Conservation (phyloP, 768 basidiomycete genomes). For the Leccinum sublutescens region DNA sequence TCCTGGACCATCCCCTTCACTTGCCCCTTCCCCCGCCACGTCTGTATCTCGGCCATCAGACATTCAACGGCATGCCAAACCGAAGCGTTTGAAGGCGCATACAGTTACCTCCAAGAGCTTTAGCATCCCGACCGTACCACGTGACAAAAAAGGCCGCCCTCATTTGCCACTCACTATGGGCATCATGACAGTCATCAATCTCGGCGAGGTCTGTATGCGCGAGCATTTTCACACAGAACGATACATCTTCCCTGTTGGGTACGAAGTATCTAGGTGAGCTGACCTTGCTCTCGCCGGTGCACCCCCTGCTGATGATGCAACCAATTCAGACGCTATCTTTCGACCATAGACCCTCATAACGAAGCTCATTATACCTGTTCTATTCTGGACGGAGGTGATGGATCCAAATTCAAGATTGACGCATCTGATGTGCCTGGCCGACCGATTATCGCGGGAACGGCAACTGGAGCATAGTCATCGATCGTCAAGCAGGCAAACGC, state of each 20-base stretch:
- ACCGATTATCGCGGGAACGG: conserved; percentile 79
- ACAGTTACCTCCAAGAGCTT: conserved; percentile 75
- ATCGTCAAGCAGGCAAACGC: conserved; percentile 82
- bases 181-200: conserved; percentile 77
- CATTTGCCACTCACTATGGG: conserved; percentile 80
- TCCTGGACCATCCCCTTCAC: conserved; percentile 22
- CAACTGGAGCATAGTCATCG: conserved; percentile 83
- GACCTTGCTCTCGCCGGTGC: neutral
- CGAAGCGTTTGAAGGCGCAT: conserved; percentile 78
- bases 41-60: conserved; percentile 27
- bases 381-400: conserved; percentile 82
- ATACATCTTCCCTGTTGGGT: conserved; percentile 87
- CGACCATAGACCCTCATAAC: conserved; percentile 61
- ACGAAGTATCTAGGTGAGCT: conserved; percentile 73
- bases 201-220: conserved; percentile 77
- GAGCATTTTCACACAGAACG: conserved; percentile 87
- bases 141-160: conserved; percentile 68
- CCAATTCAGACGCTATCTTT: conserved; percentile 65
- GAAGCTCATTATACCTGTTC: conserved; percentile 81
- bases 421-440: conserved; percentile 69
- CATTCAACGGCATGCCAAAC: conserved; percentile 51
- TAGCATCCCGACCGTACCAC: conserved; percentile 76
- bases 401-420: conserved; percentile 82
- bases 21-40: conserved; percentile 16
- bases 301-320: conserved; percentile 1